Evolutionary conservation across 2,329 filamentous ascomycete species (phyloP), one percentile per base, ranked within the genome.

Genomic region (Polytolypa hystricis): DNA sequence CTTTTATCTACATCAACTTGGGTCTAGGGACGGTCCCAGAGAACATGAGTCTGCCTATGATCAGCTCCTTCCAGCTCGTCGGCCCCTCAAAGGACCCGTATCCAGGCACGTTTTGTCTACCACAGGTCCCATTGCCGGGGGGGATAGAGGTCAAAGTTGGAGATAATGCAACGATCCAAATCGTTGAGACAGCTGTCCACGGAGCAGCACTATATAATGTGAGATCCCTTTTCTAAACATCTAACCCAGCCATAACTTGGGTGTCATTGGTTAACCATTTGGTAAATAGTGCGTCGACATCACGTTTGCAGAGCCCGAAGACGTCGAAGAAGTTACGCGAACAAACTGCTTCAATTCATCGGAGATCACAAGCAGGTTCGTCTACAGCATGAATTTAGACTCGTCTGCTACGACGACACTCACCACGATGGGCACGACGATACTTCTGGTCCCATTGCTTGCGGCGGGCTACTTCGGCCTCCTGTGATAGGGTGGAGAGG

Each of bases 271-370:
- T 29, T n/a, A n/a, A n/a, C n/a, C n/a, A n/a, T n/a, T 15, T 27
- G 15, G 18, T 26, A 21, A 20, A 23, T 21, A 94, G 85, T 96
- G 91, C 56, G 87, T 93, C 48, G 89, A 96, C 55, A 93, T 96
- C 51, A 89, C 81, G 31, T 93, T 96, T 50, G 84, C 80, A 32
- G 82, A 86, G 1, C 82, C 83, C 6, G 41, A 76, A 50, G 81
- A 93, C 54, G 77, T 93, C 33, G 67, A 66, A 38, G 67, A 80
- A 47, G 83, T 95, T 47, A 93, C 82, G 55, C 66, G 70, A 41
- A 71, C 75, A 10, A 95, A 94, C 63, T 96, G 89, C 70, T 86
- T 81, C 69, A 96, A 96, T 66, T 84, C 79, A n/a, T n/a, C n/a
- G n/a, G n/a, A n/a, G n/a, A n/a, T n/a, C n/a, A n/a, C n/a, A n/a